These are phyloP conservation scores for Vigna hirtella DNA, from an alignment of 306 rosid genomes.

Conservation along the genomic window DNA sequence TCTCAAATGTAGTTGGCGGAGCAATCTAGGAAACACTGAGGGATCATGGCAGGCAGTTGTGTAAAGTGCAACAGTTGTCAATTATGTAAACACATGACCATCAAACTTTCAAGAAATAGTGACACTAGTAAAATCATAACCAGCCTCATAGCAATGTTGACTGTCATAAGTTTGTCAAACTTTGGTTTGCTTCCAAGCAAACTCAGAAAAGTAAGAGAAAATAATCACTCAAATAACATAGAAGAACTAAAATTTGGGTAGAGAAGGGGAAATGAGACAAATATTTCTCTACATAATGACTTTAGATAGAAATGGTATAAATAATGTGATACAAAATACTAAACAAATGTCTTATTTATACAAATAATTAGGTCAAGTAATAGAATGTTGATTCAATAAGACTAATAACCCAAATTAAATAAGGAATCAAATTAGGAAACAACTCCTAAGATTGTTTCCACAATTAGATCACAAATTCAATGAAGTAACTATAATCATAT, in stretches of 20 bases:
- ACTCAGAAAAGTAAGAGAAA: no score
- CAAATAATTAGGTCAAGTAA: constrained; percentile 2
- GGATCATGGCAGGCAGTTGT: no score
- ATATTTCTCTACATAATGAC: background rate
- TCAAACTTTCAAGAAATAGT: no score
- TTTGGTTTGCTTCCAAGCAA: no score
- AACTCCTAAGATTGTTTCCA: constrained; percentile 27
- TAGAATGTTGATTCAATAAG: background rate
- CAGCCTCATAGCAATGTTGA: no score
- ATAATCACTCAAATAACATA: background rate
- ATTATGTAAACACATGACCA: no score
- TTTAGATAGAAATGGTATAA: background rate
- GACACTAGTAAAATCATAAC: no score
- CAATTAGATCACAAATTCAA: constrained; percentile 14
- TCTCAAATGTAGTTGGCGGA: no score
- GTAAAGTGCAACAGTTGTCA: no score
- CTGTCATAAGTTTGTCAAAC: no score
- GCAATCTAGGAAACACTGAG: no score
- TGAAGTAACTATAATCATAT: constrained; percentile 1
- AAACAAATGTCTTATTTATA: background rate
- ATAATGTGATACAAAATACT: background rate
- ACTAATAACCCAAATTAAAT: background rate
- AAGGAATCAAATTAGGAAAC: constrained; percentile 23
- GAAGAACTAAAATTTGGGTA: background rate
- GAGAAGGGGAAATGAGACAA: background rate